Percentiles rank a stretch among this genome's conserved stretches.
These are phyloP conservation scores for Calonectria crousiana DNA, from an alignment of 2,329 filamentous ascomycete genomes.

Conservation along the genomic window DNA sequence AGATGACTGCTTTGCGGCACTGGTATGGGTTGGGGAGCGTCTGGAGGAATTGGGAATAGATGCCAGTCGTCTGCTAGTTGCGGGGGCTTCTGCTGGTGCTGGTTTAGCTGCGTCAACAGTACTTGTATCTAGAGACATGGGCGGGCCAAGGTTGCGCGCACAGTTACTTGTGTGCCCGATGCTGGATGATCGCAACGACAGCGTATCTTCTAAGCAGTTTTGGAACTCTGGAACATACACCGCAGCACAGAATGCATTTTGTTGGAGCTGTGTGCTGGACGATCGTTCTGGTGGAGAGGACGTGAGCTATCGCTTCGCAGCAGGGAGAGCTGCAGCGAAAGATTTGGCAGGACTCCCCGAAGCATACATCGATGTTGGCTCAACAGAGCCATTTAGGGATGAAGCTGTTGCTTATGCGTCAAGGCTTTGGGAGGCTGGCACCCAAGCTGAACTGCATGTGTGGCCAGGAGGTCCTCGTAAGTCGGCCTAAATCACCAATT, in stretches of 20 bases:
- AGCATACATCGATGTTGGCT: slow-evolving; percentile 27
- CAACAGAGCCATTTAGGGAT: slow-evolving; percentile 27
- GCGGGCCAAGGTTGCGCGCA: slow-evolving; percentile 10
- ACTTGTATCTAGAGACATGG: slow-evolving; percentile 14
- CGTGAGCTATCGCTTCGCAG: slow-evolving; percentile 21
- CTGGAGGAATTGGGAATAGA: background rate
- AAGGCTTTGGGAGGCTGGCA: slow-evolving; percentile 25
- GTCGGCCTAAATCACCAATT: background rate
- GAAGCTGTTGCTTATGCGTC: slow-evolving; percentile 27
- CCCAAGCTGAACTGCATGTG: slow-evolving; percentile 26
- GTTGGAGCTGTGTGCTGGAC: slow-evolving; percentile 22
- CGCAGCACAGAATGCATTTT: background rate
- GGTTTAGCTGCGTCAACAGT: slow-evolving; percentile 18
- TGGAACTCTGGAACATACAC: slow-evolving; percentile 22
- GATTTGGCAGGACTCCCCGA: slow-evolving; percentile 16
- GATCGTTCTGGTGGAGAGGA: background rate
- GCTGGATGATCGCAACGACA: slow-evolving; percentile 27
- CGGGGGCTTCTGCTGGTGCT: slow-evolving; percentile 25
- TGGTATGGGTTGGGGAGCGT: slow-evolving; percentile 16
- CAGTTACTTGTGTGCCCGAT: slow-evolving; percentile 29
- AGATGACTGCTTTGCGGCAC: slow-evolving; percentile 18
- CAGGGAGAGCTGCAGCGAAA: slow-evolving; percentile 7
- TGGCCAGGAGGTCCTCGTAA: slow-evolving; percentile 31
- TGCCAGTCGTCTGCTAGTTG: slow-evolving; percentile 8
- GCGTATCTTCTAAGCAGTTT: slow-evolving; percentile 18